phyloP scores from a whole-genome alignment of 192 early-diverging fungal genomes.

The Haplosporangium gracile region DNA sequence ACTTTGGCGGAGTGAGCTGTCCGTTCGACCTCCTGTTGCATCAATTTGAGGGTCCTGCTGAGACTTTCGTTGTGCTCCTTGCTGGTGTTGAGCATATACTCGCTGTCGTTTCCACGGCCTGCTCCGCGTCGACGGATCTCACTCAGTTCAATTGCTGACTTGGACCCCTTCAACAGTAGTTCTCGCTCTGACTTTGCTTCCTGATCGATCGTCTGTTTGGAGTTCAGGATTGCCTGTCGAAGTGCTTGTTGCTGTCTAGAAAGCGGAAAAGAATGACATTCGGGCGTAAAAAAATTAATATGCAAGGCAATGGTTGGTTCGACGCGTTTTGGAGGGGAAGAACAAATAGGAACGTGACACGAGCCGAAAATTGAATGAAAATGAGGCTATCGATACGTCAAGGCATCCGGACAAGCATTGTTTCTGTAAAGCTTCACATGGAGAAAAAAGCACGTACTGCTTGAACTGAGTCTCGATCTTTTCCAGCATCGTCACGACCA shows the following conservation, averaged over 20 bases:
- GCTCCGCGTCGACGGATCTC: slow-evolving; percentile 58
- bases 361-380: not conserved
- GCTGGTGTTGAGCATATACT: slow-evolving; percentile 62
- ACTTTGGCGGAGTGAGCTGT: slow-evolving; percentile 67
- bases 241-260: slow-evolving; percentile 63
- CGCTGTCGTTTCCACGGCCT: slow-evolving; percentile 51
- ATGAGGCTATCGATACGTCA: no score
- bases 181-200: slow-evolving; percentile 61
- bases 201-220: slow-evolving; percentile 64
- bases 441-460: slow-evolving; percentile 53
- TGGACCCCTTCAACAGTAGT: slow-evolving; percentile 45
- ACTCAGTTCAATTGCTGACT: slow-evolving; percentile 51
- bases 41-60: slow-evolving; percentile 68
- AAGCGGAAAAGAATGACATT: not conserved
- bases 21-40: slow-evolving; percentile 76
- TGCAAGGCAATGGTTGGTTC: not conserved
- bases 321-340: not conserved
- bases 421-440: not conserved
- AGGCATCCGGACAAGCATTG: no score
- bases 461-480: slow-evolving; percentile 67
- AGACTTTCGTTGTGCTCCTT: slow-evolving; percentile 72
- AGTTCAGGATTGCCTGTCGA: slow-evolving; percentile 62
- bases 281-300: not conserved
- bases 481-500: slow-evolving; percentile 56
- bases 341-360: not conserved